Evolutionary conservation across 163 green algal genomes (phyloP).

Genomic region (Trebouxiophyceae sp.): DNA sequence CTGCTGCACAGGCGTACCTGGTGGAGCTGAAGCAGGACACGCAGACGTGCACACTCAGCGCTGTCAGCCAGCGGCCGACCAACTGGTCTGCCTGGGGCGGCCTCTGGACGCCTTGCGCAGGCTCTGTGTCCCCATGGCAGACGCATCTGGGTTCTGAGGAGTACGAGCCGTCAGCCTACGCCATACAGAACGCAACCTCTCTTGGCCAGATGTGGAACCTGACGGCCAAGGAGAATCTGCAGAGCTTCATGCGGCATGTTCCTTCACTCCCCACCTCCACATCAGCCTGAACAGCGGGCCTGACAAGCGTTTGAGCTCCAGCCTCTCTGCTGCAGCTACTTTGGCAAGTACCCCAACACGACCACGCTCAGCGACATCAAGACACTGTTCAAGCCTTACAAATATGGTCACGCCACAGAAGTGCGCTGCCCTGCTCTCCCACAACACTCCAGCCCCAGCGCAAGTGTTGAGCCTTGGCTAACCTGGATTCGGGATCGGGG

Average conservation of each 20-base stretch:
- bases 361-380: slow-evolving; percentile 8
- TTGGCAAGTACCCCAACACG: slow-evolving; percentile 15
- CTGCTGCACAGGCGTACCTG: slow-evolving; percentile 11
- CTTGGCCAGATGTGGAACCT: too few species aligned
- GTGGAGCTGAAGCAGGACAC: slow-evolving; percentile 14
- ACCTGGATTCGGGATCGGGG: too few species aligned
- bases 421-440: not conserved
- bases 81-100: slow-evolving; percentile 38
- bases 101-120: slow-evolving; percentile 33
- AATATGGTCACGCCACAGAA: slow-evolving; percentile 31
- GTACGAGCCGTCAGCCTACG: slow-evolving; percentile 58
- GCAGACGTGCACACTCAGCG: slow-evolving; percentile 12
- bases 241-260: too few species aligned
- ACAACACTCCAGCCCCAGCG: not conserved
- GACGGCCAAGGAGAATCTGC: too few species aligned
- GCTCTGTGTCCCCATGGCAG: slow-evolving; percentile 35
- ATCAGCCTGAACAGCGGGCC: too few species aligned
- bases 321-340: slow-evolving; percentile 17
- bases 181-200: too few species aligned
- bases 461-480: slow-evolving; percentile 1
- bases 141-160: slow-evolving; percentile 45
- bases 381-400: slow-evolving; percentile 23
- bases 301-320: too few species aligned
- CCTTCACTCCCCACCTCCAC: too few species aligned
- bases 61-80: slow-evolving; percentile 8